phyloP scores from a whole-genome alignment of 331 rosid species.

The Prunus yedoensis region DNA sequence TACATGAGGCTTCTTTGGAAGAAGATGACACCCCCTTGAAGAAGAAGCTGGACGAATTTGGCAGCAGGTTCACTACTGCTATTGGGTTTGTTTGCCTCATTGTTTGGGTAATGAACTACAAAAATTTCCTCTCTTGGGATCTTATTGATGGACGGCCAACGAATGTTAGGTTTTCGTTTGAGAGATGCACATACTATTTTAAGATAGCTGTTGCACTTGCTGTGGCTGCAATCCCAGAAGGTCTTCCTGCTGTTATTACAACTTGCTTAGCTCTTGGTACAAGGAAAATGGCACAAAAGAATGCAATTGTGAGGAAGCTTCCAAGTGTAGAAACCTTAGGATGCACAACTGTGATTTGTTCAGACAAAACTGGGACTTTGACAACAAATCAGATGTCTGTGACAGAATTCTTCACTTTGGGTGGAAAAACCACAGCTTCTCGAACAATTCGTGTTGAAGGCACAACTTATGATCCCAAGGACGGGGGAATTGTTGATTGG shows the following conservation, averaged over 20 bases:
- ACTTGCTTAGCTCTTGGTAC: constrained; percentile 91
- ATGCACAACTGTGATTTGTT: constrained; percentile 88
- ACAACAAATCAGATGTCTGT: constrained; percentile 96
- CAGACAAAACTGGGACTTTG: constrained; percentile 87
- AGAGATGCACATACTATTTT: constrained; percentile 85
- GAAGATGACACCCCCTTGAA: constrained; percentile 81
- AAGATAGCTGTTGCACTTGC: constrained; percentile 89
- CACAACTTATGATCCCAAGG: constrained; percentile 84
- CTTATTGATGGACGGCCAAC: constrained; percentile 72
- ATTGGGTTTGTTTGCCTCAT: constrained; percentile 71
- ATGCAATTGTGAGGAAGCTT: constrained; percentile 87
- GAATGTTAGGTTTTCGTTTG: constrained; percentile 67
- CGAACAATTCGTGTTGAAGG: constrained; percentile 68
- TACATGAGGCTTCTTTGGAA: constrained; percentile 87
- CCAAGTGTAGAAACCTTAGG: constrained; percentile 90
- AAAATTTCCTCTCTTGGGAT: constrained; percentile 82
- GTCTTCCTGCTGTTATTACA: constrained; percentile 91
- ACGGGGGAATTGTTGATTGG: constrained; percentile 87
- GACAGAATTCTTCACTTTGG: constrained; percentile 79
- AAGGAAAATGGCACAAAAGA: constrained; percentile 85
- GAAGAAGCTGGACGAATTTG: constrained; percentile 86
- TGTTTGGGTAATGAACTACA: constrained; percentile 87
- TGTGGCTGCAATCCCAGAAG: constrained; percentile 95
- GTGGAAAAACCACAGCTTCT: constrained; percentile 75
- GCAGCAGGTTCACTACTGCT: constrained; percentile 64